These are phyloP conservation scores for Xylaria sp. DNA, from an alignment of 2,329 filamentous ascomycete species.

Conservation along the genomic window DNA sequence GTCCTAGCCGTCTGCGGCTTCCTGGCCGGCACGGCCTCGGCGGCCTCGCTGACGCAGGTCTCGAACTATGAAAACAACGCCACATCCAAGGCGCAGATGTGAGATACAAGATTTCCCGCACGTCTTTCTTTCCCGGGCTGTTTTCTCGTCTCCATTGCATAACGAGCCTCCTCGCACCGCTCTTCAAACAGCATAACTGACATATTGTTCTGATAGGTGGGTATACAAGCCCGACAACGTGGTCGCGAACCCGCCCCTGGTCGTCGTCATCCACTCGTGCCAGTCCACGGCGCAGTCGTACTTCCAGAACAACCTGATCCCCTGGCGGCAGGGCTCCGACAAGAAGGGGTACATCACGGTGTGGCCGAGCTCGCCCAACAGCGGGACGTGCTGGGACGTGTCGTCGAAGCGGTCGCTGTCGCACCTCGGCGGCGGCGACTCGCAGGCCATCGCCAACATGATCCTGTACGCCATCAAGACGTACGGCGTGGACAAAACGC, in stretches of 20 bases:
- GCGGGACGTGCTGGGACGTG: slow-evolving; percentile 63
- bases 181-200: slow-evolving; percentile 5
- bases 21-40: slow-evolving; percentile 33
- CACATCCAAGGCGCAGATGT: slow-evolving; percentile 45
- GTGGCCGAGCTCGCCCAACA: slow-evolving; percentile 57
- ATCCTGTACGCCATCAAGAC: slow-evolving; percentile 41
- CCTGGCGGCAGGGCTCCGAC: slow-evolving; percentile 44
- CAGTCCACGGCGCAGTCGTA: slow-evolving; percentile 45
- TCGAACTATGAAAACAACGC: slow-evolving; percentile 45
- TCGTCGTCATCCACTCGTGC: slow-evolving; percentile 47
- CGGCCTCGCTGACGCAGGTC: slow-evolving; percentile 43
- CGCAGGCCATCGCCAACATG: slow-evolving; percentile 48
- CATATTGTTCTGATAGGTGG: slow-evolving; percentile 28
- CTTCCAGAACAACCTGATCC: slow-evolving; percentile 45
- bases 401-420: slow-evolving; percentile 49
- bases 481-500: slow-evolving; percentile 39
- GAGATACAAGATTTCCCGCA: slow-evolving; percentile 11
- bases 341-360: slow-evolving; percentile 51
- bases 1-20: slow-evolving; percentile 30
- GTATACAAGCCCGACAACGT: slow-evolving; percentile 47
- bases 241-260: slow-evolving; percentile 42
- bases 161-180: no score
- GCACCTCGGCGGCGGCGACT: slow-evolving; percentile 44
- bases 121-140: background rate
- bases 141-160: background rate